Evolutionary conservation across 352 stramenopile genomes (phyloP), one percentile per base, ranked within the genome.

Genomic region (Thraustotheca clavata): DNA sequence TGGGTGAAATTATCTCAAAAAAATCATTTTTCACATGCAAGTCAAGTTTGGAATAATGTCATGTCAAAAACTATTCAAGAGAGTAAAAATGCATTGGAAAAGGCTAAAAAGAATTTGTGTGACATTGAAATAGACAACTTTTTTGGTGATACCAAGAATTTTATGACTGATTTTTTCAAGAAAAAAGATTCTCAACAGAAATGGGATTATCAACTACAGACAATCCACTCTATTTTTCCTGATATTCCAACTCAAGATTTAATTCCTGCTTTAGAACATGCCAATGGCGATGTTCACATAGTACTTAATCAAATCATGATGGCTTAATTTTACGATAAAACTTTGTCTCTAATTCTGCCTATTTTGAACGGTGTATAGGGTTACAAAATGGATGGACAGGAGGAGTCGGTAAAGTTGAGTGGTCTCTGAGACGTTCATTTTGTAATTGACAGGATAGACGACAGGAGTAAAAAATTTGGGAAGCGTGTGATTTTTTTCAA

Each of bases 61-160:
- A 55, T 24, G 7, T 16, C 18, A 68, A 82, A n/a, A 31, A 80
- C 86, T 39, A 76, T 78, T 9, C 73, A 77, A 59, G 73, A 86
- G 29, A 84, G 76, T 62, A 60, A 60, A 27, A 22, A 29, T 29
- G 29, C 38, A 22, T 62, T 89, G 1, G 63, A 71, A 29, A 69
- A 69, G 2, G 78, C 78, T 20, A 76, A 68, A 38, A 71, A 83
- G 59, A 73, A 71, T 49, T 73, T 91, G 36, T 76, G 89, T 60
- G 84, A 93, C 29, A 88, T 91, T 33, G 82, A 83, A 9, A 88
- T 93, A 34, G 84, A 93, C 50, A 76, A 90, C 67, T 70, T 90
- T 14, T 61, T 94, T 36, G 86, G 91, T 71, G 79, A 89, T 43
- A 91, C 84, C 1, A 80, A 76, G 5, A 79, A 91, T 26, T n/a